Evolutionary conservation across 108 stramenopile species (phyloP).

Genomic region (Stephanodiscus minutulus): DNA sequence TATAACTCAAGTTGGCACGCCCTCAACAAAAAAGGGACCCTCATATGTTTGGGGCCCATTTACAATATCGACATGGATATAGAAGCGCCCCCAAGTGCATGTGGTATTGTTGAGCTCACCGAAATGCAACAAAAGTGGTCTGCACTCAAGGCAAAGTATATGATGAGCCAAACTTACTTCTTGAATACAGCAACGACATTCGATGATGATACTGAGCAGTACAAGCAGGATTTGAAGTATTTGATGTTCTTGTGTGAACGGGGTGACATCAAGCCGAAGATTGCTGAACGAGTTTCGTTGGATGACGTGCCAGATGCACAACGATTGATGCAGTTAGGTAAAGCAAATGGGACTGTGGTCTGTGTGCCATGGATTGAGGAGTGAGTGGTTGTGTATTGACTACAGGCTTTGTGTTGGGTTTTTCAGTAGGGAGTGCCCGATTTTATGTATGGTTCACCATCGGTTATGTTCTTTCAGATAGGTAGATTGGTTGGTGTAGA

Average conservation of each 20-base stretch:
- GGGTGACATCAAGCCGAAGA: conserved; percentile 59
- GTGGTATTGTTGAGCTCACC: conserved; percentile 45
- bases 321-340: conserved; percentile 50
- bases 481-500: no score
- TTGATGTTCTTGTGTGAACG: conserved; percentile 58
- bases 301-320: conserved; percentile 66
- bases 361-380: conserved; percentile 71
- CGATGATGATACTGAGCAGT: conserved; percentile 43
- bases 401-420: no score
- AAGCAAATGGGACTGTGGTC: conserved; percentile 60
- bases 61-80: conserved; percentile 24
- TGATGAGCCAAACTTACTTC: conserved; percentile 53
- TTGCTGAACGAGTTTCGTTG: conserved; percentile 60
- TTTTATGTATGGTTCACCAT: no score
- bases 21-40: conserved; percentile 49
- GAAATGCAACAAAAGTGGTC: conserved; percentile 49
- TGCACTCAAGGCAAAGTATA: conserved; percentile 51
- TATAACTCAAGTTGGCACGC: conserved; percentile 48
- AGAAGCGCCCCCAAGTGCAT: conserved; percentile 29
- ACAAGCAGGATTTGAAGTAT: conserved; percentile 53
- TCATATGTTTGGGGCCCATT: conserved; percentile 49
- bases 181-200: conserved; percentile 53
- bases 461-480: no score
- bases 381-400: not conserved
- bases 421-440: no score